Percentiles rank a stretch among this genome's conserved stretches.
These are phyloP conservation scores for Ceriops zippeliana DNA, from an alignment of 345 rosid species.

Conservation along the genomic window DNA sequence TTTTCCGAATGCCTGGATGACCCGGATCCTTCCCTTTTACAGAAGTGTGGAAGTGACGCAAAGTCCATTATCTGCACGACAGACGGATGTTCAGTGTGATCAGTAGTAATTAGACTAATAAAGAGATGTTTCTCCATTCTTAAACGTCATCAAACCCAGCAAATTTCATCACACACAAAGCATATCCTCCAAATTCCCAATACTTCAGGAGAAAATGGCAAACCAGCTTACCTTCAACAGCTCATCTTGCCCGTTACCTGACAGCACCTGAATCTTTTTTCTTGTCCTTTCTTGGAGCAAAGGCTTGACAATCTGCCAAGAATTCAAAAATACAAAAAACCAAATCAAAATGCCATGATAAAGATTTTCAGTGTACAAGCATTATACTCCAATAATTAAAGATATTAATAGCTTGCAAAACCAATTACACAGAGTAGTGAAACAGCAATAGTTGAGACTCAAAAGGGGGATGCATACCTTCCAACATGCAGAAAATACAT, in stretches of 20 bases:
- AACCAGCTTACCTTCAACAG: slow-evolving; percentile 57
- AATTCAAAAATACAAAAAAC: slow-evolving; percentile 5
- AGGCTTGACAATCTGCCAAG: slow-evolving; percentile 78
- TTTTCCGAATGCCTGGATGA: slow-evolving; percentile 54
- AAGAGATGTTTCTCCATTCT: background rate
- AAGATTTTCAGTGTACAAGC: background rate
- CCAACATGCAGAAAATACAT: slow-evolving; percentile 92
- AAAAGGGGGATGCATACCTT: slow-evolving; percentile 41
- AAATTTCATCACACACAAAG: background rate
- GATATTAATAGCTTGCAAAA: background rate
- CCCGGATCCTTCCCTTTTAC: slow-evolving; percentile 77
- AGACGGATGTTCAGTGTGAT: slow-evolving; percentile 8
- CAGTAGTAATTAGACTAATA: background rate
- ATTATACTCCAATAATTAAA: background rate
- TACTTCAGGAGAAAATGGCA: slow-evolving; percentile 5
- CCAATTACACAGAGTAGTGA: background rate
- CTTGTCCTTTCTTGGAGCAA: slow-evolving; percentile 91
- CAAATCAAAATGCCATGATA: background rate
- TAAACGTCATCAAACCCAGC: background rate
- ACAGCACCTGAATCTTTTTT: slow-evolving; percentile 69
- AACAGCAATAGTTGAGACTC: background rate
- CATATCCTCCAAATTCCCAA: slow-evolving; percentile 1
- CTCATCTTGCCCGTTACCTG: slow-evolving; percentile 77
- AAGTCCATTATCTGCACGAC: slow-evolving; percentile 69
- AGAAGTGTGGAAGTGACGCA: slow-evolving; percentile 82